These are phyloP conservation scores for Sungouiozyma ichnusensis DNA, from an alignment of 805 yeast genomes.

Conservation along the genomic window DNA sequence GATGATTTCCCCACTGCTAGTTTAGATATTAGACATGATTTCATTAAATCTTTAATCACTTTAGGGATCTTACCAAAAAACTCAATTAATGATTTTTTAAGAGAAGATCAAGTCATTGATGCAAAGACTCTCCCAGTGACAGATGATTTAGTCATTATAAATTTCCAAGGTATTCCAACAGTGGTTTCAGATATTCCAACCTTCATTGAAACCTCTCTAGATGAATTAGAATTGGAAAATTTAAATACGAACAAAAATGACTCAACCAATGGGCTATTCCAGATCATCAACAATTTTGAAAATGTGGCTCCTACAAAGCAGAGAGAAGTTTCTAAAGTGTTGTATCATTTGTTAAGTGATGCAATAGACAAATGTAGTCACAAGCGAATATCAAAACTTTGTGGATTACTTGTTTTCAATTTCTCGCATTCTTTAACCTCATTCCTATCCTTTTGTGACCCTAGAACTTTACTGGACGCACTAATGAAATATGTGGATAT, in stretches of 20 bases:
- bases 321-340: constrained; percentile 33
- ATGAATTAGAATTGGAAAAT: constrained; percentile 22
- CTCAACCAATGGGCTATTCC: constrained; percentile 42
- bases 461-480: constrained; percentile 34
- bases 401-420: constrained; percentile 40
- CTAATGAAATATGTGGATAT: constrained; percentile 44
- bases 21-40: constrained; percentile 41
- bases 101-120: constrained; percentile 33
- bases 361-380: constrained; percentile 35
- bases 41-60: constrained; percentile 36
- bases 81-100: constrained; percentile 27
- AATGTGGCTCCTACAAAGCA: constrained; percentile 38
- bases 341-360: constrained; percentile 26
- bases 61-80: constrained; percentile 30
- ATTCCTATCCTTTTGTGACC: constrained; percentile 36
- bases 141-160: constrained; percentile 27
- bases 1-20: constrained; percentile 40
- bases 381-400: constrained; percentile 38
- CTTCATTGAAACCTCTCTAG: constrained; percentile 19
- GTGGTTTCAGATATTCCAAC: constrained; percentile 22
- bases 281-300: constrained; percentile 39
- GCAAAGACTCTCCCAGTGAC: constrained; percentile 23
- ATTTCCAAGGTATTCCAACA: constrained; percentile 27
- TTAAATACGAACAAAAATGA: constrained; percentile 37
- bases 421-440: constrained; percentile 32